phyloP scores from a whole-genome alignment of 202 grass and related monocot species.

The Zizania palustris region DNA sequence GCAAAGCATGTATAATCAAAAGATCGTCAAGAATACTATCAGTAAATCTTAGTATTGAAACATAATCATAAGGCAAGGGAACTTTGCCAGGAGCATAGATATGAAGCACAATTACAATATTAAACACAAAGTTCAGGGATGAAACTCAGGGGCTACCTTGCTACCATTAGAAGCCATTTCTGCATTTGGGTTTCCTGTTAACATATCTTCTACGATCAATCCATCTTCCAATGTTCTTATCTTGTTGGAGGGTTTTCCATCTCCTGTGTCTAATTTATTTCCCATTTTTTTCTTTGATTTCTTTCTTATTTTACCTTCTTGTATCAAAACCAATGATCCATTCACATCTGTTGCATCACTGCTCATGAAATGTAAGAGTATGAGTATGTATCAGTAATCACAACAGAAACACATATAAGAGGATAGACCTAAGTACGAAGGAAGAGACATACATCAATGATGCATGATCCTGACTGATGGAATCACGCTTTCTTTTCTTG shows the following conservation, averaged over 20 bases:
- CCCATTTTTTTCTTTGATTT: slow-evolving; percentile 51
- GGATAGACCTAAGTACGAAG: slow-evolving; percentile 7
- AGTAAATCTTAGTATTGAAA: background rate
- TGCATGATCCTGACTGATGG: slow-evolving; percentile 45
- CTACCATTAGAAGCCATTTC: slow-evolving; percentile 64
- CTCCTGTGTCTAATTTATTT: slow-evolving; percentile 27
- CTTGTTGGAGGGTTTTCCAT: slow-evolving; percentile 41
- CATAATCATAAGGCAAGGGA: background rate
- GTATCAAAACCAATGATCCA: slow-evolving; percentile 29
- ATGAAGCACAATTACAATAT: slow-evolving; percentile 19
- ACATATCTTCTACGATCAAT: slow-evolving; percentile 62
- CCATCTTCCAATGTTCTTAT: slow-evolving; percentile 54
- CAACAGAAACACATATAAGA: background rate
- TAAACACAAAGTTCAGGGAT: slow-evolving; percentile 3
- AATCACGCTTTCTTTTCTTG: slow-evolving; percentile 55
- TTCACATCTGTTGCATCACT: slow-evolving; percentile 39
- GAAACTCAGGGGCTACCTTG: slow-evolving; percentile 43
- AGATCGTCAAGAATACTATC: background rate
- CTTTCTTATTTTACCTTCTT: slow-evolving; percentile 36
- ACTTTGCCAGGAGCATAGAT: background rate
- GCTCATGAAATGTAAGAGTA: slow-evolving; percentile 35
- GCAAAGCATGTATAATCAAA: background rate
- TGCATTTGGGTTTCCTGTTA: slow-evolving; percentile 52
- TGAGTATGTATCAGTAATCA: slow-evolving; percentile 20
- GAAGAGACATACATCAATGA: slow-evolving; percentile 48